Base-by-base conservation (phyloP, 2,329 filamentous ascomycete species). In the Alternaria solani region DNA sequence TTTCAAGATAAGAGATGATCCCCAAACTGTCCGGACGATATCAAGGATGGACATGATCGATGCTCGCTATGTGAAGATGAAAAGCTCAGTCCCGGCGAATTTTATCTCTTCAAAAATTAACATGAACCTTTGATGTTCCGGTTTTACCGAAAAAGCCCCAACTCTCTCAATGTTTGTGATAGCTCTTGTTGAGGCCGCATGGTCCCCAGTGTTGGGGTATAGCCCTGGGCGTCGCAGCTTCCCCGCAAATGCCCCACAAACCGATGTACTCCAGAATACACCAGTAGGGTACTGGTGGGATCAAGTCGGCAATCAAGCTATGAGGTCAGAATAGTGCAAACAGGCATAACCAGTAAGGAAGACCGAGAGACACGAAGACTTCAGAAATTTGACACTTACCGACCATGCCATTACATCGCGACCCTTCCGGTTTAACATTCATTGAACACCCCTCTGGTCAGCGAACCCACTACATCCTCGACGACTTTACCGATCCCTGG, bases 401-500 rank as follows among this genome's bases (percentile, higher is more conserved):
- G 8, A 46, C 5, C 6, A 74, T 74, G 71, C 64, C 71, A 7
- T 47, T 70, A 7, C 61, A 67, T 60, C 62, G 57, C 38, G 65
- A 73, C 56, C 34, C 55, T 25, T 30, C 62, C 16, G 67, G 70
- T 18, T 64, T 66, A 46, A 76, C 74, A 14, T 74, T 64, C 61
- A 61, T 77, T 46, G 59, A 57, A 12, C 76, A 78, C 58, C 51
- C 66, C 3, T 72, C 67, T 59, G 70, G 72, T 30, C 74, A 78
- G 62, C 63, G 55, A n/a, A 70, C 75, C 4, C 72, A 75, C 63
- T 75, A 75, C 61, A 66, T 75, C 25, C 43, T 59, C 28, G 56
- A 72, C 53, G 57, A 67, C 57, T 77, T 74, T 43, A 64, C 65
- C 12, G 72, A 73, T 51, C 73, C 73, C 3, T 78, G 73, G 75